Conservation (phyloP, 2,329 filamentous ascomycete species). For the Xylaria sp. region DNA sequence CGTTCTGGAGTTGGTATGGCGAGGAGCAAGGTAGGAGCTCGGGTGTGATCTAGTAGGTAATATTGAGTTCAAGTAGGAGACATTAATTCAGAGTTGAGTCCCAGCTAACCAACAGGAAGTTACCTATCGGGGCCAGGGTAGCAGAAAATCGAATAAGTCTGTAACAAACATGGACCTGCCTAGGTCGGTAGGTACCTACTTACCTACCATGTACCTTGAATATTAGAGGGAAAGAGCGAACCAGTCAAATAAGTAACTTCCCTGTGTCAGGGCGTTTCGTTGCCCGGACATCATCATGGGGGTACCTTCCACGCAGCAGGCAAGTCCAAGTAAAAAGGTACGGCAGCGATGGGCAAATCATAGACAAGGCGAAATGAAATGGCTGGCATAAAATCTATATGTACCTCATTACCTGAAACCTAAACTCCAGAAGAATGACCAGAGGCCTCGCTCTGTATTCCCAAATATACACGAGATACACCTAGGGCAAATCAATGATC, state of each 20-base stretch:
- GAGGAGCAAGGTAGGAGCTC: neutral
- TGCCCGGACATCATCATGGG: too few species aligned
- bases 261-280: too few species aligned
- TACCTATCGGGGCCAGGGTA: too few species aligned
- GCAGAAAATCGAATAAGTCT: neutral
- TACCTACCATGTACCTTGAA: neutral
- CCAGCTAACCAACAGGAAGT: too few species aligned
- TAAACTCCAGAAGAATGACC: slow-evolving; percentile 24
- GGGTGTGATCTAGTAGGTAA: neutral
- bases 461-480: slow-evolving; percentile 26
- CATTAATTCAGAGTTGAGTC: neutral
- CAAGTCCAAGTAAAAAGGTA: too few species aligned
- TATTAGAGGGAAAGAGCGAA: neutral
- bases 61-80: neutral
- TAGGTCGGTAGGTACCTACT: too few species aligned
- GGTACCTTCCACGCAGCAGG: too few species aligned
- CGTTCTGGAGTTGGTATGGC: neutral
- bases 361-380: neutral
- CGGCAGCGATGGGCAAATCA: too few species aligned
- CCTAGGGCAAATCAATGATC: slow-evolving; percentile 11
- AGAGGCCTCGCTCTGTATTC: slow-evolving; percentile 14
- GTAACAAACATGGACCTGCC: neutral
- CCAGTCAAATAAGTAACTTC: neutral
- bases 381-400: neutral
- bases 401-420: slow-evolving; percentile 8